Conservation (phyloP, 768 basidiomycete genomes). For the Kwoniella sp. region DNA sequence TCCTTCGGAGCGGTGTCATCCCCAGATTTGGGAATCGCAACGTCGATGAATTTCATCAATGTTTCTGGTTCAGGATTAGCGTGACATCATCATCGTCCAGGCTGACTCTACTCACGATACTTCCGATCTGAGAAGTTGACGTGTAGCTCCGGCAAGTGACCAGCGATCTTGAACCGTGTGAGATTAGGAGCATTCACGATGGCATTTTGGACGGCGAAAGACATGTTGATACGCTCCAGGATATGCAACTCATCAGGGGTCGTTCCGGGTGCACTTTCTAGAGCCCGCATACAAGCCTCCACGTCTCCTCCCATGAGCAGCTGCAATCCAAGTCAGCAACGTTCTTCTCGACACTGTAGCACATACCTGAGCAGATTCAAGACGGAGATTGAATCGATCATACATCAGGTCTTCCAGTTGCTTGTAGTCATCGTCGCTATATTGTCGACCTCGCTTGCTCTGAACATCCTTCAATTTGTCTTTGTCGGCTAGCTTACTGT, state of each 20-base stretch:
- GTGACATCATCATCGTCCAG: too few species aligned
- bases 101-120: conserved; percentile 49
- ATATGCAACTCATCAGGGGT: conserved; percentile 70
- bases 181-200: conserved; percentile 82
- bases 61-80: conserved; percentile 62
- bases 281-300: conserved; percentile 75
- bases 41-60: conserved; percentile 87
- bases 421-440: conserved; percentile 81
- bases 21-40: conserved; percentile 78
- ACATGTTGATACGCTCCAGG: conserved; percentile 86
- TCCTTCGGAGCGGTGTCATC: conserved; percentile 59
- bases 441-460: conserved; percentile 78
- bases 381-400: conserved; percentile 77
- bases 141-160: conserved; percentile 80
- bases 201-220: conserved; percentile 85
- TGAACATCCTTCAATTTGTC: conserved; percentile 73
- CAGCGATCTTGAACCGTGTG: conserved; percentile 85
- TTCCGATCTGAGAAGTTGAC: conserved; percentile 65
- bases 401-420: conserved; percentile 92
- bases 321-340: conserved; percentile 57
- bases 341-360: background rate
- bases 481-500: conserved; percentile 86
- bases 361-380: conserved; percentile 85
- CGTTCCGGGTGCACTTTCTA: conserved; percentile 61
- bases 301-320: conserved; percentile 86